A percentile compares a stretch with the other conserved stretches of the same genome.
phyloP scores from a whole-genome alignment of 192 early-diverging fungal species.

The Coemansia brasiliensis region DNA sequence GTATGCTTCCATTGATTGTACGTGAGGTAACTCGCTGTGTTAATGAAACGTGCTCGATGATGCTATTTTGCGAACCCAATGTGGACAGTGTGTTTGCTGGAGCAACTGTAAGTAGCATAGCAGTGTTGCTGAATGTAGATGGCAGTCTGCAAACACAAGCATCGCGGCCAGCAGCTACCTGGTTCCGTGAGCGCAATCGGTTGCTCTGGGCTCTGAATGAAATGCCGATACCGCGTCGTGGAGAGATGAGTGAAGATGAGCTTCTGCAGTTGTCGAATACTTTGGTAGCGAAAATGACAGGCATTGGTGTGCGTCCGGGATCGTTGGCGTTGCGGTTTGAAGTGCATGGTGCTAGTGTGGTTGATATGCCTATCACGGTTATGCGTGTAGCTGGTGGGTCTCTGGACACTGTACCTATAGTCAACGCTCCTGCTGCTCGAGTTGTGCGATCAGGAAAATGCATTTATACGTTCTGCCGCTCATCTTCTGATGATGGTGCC shows the following conservation, averaged over 20 bases:
- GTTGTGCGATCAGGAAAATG: conserved; percentile 42
- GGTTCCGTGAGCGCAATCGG: conserved; percentile 45
- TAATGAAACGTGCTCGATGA: conserved; percentile 14
- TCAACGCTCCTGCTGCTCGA: conserved; percentile 12
- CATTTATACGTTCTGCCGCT: conserved; percentile 9
- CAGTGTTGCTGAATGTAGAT: conserved; percentile 30
- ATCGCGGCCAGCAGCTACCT: conserved; percentile 40
- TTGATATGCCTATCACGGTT: conserved; percentile 21
- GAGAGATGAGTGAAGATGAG: neutral
- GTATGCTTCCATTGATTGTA: conserved; percentile 19
- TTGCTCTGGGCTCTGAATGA: conserved; percentile 42
- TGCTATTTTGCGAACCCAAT: conserved; percentile 41
- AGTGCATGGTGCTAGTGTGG: conserved; percentile 7
- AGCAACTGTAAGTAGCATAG: conserved; percentile 17
- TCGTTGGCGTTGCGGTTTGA: conserved; percentile 40
- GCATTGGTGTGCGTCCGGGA: conserved; percentile 9
- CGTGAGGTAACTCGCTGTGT: neutral
- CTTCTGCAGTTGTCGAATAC: conserved; percentile 7
- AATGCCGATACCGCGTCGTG: conserved; percentile 14
- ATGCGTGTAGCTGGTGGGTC: conserved; percentile 19
- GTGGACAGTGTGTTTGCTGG: conserved; percentile 21
- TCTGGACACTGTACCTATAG: conserved; percentile 5
- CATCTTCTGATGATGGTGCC: no score
- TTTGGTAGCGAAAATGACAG: conserved; percentile 25
- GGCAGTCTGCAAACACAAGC: conserved; percentile 32